Base-by-base conservation (phyloP, 2,329 filamentous ascomycete genomes). In the Sphaerulina vaccinii region DNA sequence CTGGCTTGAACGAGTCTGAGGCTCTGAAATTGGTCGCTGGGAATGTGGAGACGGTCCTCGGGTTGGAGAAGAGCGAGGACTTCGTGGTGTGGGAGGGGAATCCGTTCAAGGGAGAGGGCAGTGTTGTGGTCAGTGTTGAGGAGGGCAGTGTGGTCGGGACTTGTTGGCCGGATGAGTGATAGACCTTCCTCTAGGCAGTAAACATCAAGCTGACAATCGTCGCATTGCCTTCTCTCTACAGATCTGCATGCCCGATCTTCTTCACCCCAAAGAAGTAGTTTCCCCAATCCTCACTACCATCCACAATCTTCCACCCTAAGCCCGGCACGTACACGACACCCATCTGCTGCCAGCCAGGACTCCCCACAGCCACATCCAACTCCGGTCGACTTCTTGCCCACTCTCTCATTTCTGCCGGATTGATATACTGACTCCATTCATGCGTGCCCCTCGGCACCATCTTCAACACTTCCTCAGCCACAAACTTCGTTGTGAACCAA, bases 261-360 rank as follows among this genome's bases (percentile, higher is more conserved):
- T 85, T 82, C 37, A 96, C 84, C 7, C 82, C 93, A 70, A 96
- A 95, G 71, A 99, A 97, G 73, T 97, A 99, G 70, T 99, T 99
- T 8, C 92, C 92, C 65, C 89, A 83, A 65, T 82, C 83, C 74
- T 97, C 92, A 63, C 90, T 87, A 2, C 89, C 88, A 19, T 73
- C 70, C 3, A 96, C 84, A 69, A 89, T 82, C 73, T 80, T 90
- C 93, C 93, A 97, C 2, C 93, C 93, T 38, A 96, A 51, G 0
- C 89, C 90, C 0, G 93, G 93, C 49, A 97, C 79, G 75, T 96
- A 99, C 41, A 96, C 78, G 7, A 95, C 89, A 0, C 93, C 93
- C 78, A 88, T 84, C 56, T 86, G 79, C 64, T 75, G 74, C 85
- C 86, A 92, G 1, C 73, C 77, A 75, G 86, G 81, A 57, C 86